Evolutionary conservation across 2,329 filamentous ascomycete genomes (phyloP).

Genomic region (Sarocladiaceae sp.): DNA sequence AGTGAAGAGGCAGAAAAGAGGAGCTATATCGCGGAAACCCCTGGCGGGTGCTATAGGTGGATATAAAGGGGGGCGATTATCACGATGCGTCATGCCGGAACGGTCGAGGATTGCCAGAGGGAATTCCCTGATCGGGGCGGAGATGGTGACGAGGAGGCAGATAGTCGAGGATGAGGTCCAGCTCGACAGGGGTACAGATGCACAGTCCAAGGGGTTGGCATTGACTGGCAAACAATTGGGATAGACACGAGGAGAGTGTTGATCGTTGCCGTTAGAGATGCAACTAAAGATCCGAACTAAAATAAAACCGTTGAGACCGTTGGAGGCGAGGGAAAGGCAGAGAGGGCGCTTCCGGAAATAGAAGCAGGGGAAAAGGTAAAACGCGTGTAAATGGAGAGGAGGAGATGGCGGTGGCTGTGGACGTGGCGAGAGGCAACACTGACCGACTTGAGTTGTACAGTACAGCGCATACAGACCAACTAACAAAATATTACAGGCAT

Average conservation of each 20-base stretch:
- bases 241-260: background rate
- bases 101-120: background rate
- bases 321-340: background rate
- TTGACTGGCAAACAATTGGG: background rate
- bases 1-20: background rate
- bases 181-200: slow-evolving; percentile 10
- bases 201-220: background rate
- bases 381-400: no score
- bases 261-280: background rate
- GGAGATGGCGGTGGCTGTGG: no score
- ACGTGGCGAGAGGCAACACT: background rate
- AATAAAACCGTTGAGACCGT: background rate
- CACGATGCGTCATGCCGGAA: slow-evolving; percentile 7
- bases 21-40: slow-evolving; percentile 3
- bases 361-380: background rate
- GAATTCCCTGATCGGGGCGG: slow-evolving; percentile 4
- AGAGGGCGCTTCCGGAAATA: background rate
- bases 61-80: slow-evolving; percentile 5
- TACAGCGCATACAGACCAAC: no score
- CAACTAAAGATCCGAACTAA: background rate
- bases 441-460: background rate
- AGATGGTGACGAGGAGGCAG: slow-evolving; percentile 1
- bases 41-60: background rate
- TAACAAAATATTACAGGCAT: no score
- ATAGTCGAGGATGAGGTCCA: background rate